Evolutionary conservation across 1,284 basidiomycete species (phyloP).

Genomic region (Chiua sp.): DNA sequence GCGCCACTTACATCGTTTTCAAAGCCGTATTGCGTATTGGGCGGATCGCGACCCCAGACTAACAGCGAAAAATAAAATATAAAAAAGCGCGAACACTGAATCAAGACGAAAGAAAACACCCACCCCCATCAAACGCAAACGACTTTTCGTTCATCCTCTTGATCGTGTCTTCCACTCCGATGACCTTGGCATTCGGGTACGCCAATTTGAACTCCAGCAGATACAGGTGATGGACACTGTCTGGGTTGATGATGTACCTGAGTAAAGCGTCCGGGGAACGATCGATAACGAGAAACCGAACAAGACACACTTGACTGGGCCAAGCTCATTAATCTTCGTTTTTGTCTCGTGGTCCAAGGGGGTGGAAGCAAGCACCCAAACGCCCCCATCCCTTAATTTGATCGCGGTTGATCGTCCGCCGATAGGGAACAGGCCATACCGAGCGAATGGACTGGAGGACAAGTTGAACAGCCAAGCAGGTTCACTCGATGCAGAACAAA

Average conservation of each 20-base stretch:
- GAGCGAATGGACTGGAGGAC: slow-evolving; percentile 63
- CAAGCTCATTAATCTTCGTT: slow-evolving; percentile 71
- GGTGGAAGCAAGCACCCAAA: slow-evolving; percentile 90
- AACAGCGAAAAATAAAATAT: not conserved
- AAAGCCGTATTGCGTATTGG: slow-evolving; percentile 76
- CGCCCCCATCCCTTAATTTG: slow-evolving; percentile 68
- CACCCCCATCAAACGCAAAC: slow-evolving; percentile 66
- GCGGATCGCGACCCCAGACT: slow-evolving; percentile 72
- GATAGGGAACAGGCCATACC: slow-evolving; percentile 72
- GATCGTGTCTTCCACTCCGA: slow-evolving; percentile 65
- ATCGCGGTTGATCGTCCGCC: slow-evolving; percentile 88
- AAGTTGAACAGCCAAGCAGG: slow-evolving; percentile 5
- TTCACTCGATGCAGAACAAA: slow-evolving; percentile 34
- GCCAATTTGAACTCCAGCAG: slow-evolving; percentile 74
- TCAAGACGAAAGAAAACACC: slow-evolving; percentile 21
- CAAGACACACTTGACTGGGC: slow-evolving; percentile 69
- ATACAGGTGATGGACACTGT: slow-evolving; percentile 70
- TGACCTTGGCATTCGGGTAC: slow-evolving; percentile 80
- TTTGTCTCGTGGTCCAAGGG: slow-evolving; percentile 79
- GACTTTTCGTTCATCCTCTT: slow-evolving; percentile 47
- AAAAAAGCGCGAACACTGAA: not conserved
- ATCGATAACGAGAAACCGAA: not conserved
- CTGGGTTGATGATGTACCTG: slow-evolving; percentile 72
- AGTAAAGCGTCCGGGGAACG: not conserved
- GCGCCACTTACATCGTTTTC: slow-evolving; percentile 70